Evolutionary conservation across 1,139 yeast genomes (phyloP), one percentile per base, ranked within the genome.

Genomic region (Blastobotrys elegans): DNA sequence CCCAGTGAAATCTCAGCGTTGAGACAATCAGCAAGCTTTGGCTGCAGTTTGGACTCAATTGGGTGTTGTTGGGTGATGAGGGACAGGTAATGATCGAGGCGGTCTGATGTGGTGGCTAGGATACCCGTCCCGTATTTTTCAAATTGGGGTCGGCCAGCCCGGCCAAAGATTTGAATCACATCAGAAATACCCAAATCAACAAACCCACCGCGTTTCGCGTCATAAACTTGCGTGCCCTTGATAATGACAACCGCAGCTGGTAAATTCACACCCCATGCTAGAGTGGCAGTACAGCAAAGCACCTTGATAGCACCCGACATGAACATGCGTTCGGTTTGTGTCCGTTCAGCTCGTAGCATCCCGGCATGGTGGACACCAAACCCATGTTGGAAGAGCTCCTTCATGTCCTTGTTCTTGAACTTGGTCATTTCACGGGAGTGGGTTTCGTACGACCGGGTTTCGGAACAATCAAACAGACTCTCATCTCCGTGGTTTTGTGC

Each of bases 71-170:
- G 96, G 0, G 96, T 83, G 27, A 94, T 77, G 31, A 90, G 73
- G 0, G 95, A 80, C 21, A 94, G 77, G 60, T 92, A 94, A 59
- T 88, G 96, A 56, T 89, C 95, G 24, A 94, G 68, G 47, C 79
- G 73, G 61, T 90, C 97, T 53, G 78, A 75, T 0, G 95, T 76
- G 0, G 98, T 92, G 63, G 94, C 81, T 46, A 94, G 71, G 35
- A 89, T 82, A 71, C 97, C 97, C 1, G 92, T 86, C 72, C 98
- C 99, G 62, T 77, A 84, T 50, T 79, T 79, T 59, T 94, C 96
- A 67, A 80, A 94, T 58, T 95, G 98, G 0, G 99, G 99, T 69
- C 99, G 81, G 69, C 99, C 99, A 35, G 98, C 98, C 71, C 99
- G 86, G 58, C 99, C 99, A 70, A 94, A 92, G 58, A 94, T 94